These are phyloP conservation scores for Penicillium sp. DNA, from an alignment of 2,329 filamentous ascomycete genomes.

Conservation along the genomic window DNA sequence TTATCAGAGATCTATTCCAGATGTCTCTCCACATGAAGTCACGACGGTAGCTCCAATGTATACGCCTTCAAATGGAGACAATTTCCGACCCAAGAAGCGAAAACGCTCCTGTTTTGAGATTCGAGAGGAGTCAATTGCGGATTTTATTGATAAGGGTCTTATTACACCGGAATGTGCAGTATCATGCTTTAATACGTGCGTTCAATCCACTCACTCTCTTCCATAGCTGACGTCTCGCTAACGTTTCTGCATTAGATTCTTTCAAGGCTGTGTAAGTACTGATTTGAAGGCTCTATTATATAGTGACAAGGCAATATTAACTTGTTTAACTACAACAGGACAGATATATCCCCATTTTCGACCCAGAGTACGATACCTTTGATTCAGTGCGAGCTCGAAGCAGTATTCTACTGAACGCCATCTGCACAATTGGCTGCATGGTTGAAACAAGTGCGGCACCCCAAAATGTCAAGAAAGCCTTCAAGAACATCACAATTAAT, in stretches of 20 bases:
- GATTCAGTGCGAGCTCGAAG: slow-evolving; percentile 49
- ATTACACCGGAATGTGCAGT: slow-evolving; percentile 35
- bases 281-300: not conserved
- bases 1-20: slow-evolving; percentile 6
- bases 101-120: slow-evolving; percentile 37
- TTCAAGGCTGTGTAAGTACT: slow-evolving; percentile 36
- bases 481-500: not conserved
- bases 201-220: not conserved
- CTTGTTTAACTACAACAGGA: slow-evolving; percentile 31
- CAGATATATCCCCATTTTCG: slow-evolving; percentile 52
- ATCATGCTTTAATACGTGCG: slow-evolving; percentile 35
- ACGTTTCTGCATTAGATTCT: slow-evolving; percentile 28
- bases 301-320: accelerated
- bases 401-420: slow-evolving; percentile 52
- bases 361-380: slow-evolving; percentile 47
- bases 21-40: slow-evolving; percentile 9
- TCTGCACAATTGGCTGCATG: slow-evolving; percentile 54
- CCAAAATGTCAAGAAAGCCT: not conserved
- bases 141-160: slow-evolving; percentile 37
- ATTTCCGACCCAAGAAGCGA: slow-evolving; percentile 20
- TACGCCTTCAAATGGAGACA: not conserved
- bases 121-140: slow-evolving; percentile 31
- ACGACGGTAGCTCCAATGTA: slow-evolving; percentile 7
- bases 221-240: not conserved
- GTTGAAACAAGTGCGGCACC: slow-evolving; percentile 32